phyloP scores from a whole-genome alignment of 2,329 filamentous ascomycete species.

The Colletotrichum tofieldiae region DNA sequence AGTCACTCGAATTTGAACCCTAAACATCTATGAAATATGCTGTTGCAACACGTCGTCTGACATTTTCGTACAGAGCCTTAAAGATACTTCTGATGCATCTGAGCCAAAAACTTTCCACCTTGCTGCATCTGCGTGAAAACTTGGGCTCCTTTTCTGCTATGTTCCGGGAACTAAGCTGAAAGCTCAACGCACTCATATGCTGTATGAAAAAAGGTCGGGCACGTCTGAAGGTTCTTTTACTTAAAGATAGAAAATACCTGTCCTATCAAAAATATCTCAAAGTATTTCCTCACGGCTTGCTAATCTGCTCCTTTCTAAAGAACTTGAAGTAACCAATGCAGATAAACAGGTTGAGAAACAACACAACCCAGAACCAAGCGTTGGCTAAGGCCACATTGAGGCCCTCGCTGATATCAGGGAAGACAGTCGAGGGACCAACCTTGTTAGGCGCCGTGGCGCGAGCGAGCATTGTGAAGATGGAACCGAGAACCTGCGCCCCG shows the following conservation, averaged over 20 bases:
- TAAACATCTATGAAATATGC: too few relatives aligned
- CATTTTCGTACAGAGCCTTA: too few relatives aligned
- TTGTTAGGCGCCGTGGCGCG: constrained; percentile 73
- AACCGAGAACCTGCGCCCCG: constrained; percentile 74
- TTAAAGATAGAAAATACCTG: background rate
- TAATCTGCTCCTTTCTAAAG: constrained; percentile 72
- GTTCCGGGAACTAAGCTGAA: too few relatives aligned
- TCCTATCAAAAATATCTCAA: constrained; percentile 30
- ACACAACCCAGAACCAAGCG: constrained; percentile 74
- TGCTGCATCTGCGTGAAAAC: too few relatives aligned
- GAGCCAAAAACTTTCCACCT: too few relatives aligned
- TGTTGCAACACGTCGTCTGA: too few relatives aligned
- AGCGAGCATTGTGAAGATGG: constrained; percentile 73
- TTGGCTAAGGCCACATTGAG: constrained; percentile 61
- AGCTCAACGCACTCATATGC: too few relatives aligned
- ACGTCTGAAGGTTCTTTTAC: too few relatives aligned
- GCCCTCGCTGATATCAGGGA: constrained; percentile 71
- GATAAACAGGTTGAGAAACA: constrained; percentile 71
- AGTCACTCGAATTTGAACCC: too few relatives aligned
- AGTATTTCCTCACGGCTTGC: constrained; percentile 60
- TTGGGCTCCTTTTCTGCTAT: too few relatives aligned
- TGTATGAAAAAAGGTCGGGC: too few relatives aligned
- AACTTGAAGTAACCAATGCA: constrained; percentile 71
- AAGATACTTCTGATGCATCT: too few relatives aligned
- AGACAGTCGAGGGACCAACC: constrained; percentile 73